Evolutionary conservation across 2,329 filamentous ascomycete species (phyloP).

Genomic region (Talaromyces marneffei): DNA sequence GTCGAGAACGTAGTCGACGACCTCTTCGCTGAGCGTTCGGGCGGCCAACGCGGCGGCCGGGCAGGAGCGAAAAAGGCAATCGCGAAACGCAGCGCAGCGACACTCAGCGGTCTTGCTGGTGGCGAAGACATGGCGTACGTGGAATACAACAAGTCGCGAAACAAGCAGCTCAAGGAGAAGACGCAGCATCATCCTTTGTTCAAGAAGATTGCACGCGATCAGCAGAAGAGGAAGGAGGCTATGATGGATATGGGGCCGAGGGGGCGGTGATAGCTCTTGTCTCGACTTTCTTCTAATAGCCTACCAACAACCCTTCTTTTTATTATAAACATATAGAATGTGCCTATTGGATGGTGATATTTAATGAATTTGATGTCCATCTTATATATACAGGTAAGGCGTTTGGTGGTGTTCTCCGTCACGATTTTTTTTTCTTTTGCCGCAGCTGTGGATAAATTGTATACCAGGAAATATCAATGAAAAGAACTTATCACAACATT

Average conservation of each 20-base stretch:
- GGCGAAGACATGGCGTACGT: constrained; percentile 97
- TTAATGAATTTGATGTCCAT: background rate
- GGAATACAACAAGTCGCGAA: constrained; percentile 70
- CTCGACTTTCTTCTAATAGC: background rate
- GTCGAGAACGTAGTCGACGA: constrained; percentile 66
- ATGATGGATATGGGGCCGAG: constrained; percentile 24
- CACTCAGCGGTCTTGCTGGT: constrained; percentile 76
- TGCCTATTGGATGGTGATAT: background rate
- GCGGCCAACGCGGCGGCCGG: constrained; percentile 30
- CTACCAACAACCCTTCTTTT: too few relatives aligned
- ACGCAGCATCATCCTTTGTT: constrained; percentile 57
- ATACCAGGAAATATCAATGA: background rate
- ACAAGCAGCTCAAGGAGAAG: constrained; percentile 61
- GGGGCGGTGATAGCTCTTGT: constrained; percentile 6
- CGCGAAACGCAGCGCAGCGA: constrained; percentile 75
- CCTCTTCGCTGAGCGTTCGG: constrained; percentile 56
- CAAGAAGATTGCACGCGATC: constrained; percentile 59
- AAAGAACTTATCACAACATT: background rate
- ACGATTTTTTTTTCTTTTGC: background rate
- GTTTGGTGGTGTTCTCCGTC: background rate
- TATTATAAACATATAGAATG: background rate
- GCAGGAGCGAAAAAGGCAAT: constrained; percentile 47
- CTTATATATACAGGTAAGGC: background rate
- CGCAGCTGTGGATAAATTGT: background rate
- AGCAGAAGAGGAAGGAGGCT: constrained; percentile 51